phyloP scores from a whole-genome alignment of 192 early-diverging fungal genomes.

The Endogone sp. region DNA sequence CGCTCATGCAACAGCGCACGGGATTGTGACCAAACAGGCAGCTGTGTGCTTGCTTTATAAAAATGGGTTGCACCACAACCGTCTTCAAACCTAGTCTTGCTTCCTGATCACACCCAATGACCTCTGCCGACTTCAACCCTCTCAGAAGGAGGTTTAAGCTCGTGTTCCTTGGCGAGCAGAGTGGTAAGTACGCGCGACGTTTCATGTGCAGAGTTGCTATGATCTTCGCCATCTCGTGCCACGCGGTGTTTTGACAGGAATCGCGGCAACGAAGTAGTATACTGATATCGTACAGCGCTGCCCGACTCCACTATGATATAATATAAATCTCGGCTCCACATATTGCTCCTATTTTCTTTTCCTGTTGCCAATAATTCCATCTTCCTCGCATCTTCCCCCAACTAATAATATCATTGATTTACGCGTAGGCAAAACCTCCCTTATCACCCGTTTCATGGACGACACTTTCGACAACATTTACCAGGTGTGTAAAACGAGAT shows the following conservation, averaged over 20 bases:
- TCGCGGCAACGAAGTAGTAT: background rate
- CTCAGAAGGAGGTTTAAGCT: slow-evolving; percentile 94
- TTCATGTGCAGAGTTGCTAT: background rate
- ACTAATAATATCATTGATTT: background rate
- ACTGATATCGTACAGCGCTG: too few relatives aligned
- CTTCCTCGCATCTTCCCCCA: background rate
- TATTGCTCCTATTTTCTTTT: slow-evolving; percentile 3
- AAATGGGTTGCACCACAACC: too few relatives aligned
- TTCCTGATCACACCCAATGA: too few relatives aligned
- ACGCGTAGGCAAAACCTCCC: slow-evolving; percentile 95
- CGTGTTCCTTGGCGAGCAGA: slow-evolving; percentile 98
- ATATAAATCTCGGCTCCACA: too few relatives aligned
- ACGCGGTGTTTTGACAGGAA: background rate
- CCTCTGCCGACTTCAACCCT: slow-evolving; percentile 51
- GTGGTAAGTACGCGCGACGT: slow-evolving; percentile 59
- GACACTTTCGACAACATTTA: slow-evolving; percentile 99
- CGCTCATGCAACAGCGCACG: too few relatives aligned
- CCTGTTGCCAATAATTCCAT: background rate
- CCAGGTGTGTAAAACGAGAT: slow-evolving; percentile 47
- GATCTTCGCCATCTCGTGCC: too few relatives aligned
- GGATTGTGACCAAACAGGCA: too few relatives aligned
- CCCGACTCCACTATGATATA: too few relatives aligned
- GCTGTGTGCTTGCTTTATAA: too few relatives aligned
- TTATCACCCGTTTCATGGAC: slow-evolving; percentile 99
- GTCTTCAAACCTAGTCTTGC: too few relatives aligned